Conservation (phyloP, 805 yeast species). For the Candida silvicultrix region DNA sequence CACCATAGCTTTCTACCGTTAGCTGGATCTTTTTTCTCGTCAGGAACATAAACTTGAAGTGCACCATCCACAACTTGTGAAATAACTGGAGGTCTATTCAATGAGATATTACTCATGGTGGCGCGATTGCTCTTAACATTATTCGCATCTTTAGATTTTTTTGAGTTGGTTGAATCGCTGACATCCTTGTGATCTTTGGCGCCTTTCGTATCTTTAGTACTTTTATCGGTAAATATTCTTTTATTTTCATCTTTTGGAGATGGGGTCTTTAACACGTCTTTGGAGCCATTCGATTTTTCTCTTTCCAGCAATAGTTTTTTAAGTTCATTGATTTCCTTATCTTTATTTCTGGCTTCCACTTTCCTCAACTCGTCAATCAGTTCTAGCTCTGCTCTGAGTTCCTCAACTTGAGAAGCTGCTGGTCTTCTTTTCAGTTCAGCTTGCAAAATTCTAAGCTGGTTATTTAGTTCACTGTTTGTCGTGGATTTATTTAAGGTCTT, state of each 20-base stretch:
- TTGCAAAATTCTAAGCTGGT: constrained; percentile 16
- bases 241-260: not conserved
- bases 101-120: not conserved
- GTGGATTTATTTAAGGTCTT: constrained; percentile 9
- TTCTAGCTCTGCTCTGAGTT: constrained; percentile 40
- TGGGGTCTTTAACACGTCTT: not conserved
- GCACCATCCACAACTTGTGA: constrained; percentile 27
- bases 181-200: not conserved
- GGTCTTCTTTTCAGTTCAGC: constrained; percentile 30
- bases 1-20: constrained; percentile 83
- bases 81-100: constrained; percentile 19
- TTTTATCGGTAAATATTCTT: not conserved
- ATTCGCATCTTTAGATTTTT: no score
- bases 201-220: not conserved
- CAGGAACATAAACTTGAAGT: constrained; percentile 46
- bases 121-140: not conserved
- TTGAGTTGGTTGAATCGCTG: not conserved
- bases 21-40: constrained; percentile 49
- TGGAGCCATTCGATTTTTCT: not conserved
- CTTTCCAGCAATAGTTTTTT: constrained; percentile 9
- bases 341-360: constrained; percentile 23
- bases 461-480: constrained; percentile 20
- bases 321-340: constrained; percentile 17
- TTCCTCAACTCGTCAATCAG: constrained; percentile 28
- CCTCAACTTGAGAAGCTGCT: constrained; percentile 33